phyloP scores from a whole-genome alignment of 2,329 filamentous ascomycete species.

The Cordyceps javanica region DNA sequence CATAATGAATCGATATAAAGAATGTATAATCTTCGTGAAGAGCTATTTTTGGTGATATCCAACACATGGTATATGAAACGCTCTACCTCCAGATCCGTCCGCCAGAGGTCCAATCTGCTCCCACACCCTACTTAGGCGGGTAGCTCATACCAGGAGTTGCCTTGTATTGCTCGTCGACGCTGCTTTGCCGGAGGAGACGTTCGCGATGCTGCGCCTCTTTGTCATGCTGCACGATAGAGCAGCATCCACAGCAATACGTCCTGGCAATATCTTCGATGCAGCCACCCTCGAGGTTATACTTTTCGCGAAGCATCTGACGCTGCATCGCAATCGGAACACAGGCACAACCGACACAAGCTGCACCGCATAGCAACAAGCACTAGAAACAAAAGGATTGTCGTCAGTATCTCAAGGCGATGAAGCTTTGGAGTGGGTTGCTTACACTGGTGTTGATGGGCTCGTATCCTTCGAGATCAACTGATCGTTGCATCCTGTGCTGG shows the following conservation, averaged over 20 bases:
- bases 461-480: conserved; percentile 35
- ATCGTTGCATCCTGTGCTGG: conserved; percentile 37
- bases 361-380: conserved; percentile 40
- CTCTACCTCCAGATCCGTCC: not conserved
- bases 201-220: conserved; percentile 39
- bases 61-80: not conserved
- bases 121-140: conserved; percentile 13
- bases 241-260: conserved; percentile 41
- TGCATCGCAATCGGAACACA: conserved; percentile 40
- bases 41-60: too few species aligned
- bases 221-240: conserved; percentile 39
- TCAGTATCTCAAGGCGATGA: not conserved
- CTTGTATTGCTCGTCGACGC: conserved; percentile 27
- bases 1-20: too few species aligned
- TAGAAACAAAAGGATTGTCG: conserved; percentile 5
- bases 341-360: conserved; percentile 33
- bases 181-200: conserved; percentile 15
- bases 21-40: too few species aligned
- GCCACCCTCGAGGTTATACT: conserved; percentile 39
- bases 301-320: conserved; percentile 37
- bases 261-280: conserved; percentile 36
- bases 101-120: not conserved
- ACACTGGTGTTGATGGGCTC: conserved; percentile 42
- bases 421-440: conserved; percentile 17
- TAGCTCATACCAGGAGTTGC: conserved; percentile 24